phyloP scores from a whole-genome alignment of 2,329 filamentous ascomycete genomes.

The Pseudocercospora cruenta region DNA sequence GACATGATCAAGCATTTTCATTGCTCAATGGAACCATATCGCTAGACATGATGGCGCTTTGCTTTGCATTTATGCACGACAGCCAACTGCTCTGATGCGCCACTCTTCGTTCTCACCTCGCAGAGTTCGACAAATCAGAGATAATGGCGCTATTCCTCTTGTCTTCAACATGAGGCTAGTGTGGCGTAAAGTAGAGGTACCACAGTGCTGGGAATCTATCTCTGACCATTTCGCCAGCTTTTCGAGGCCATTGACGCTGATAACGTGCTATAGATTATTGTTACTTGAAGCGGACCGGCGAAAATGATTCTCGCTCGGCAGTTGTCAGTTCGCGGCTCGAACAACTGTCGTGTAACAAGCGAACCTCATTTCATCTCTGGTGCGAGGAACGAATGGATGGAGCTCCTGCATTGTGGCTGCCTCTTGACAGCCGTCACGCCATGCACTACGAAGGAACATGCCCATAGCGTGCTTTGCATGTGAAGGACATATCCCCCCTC shows the following conservation, averaged over 20 bases:
- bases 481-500: neutral
- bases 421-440: slow-evolving; percentile 3
- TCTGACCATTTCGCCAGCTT: neutral
- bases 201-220: neutral
- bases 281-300: neutral
- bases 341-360: slow-evolving; percentile 3
- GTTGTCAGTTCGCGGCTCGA: neutral
- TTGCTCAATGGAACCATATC: neutral
- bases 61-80: neutral
- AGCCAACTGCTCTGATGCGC: neutral
- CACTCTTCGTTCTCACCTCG: neutral
- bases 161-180: neutral
- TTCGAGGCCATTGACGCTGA: neutral
- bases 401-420: neutral
- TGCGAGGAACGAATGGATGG: neutral
- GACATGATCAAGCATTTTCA: neutral
- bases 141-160: neutral
- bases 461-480: slow-evolving; percentile 4
- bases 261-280: neutral
- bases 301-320: neutral
- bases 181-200: neutral
- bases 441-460: neutral
- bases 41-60: neutral
- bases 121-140: neutral
- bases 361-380: neutral